Conservation (phyloP, 2,329 filamentous ascomycete species). For the Ustulina deusta region DNA sequence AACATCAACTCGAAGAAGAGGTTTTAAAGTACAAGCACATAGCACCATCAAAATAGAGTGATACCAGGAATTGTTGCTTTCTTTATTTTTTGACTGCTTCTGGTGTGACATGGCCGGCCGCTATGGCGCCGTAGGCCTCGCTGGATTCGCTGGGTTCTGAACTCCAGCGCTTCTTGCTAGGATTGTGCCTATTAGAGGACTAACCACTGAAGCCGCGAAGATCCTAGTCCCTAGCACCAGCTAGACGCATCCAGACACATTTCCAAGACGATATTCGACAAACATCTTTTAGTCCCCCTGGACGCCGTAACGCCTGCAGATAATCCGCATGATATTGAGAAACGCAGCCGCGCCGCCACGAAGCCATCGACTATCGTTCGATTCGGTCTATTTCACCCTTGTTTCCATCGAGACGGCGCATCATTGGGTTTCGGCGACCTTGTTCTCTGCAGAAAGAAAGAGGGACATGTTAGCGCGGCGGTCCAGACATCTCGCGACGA, state of each 20-base stretch:
- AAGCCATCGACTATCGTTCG: background rate
- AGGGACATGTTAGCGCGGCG: conserved; percentile 28
- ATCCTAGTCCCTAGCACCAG: background rate
- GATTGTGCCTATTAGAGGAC: background rate
- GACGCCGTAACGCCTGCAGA: conserved; percentile 32
- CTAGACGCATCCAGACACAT: background rate
- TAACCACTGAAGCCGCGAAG: background rate
- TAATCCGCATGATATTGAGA: background rate
- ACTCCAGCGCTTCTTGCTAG: background rate
- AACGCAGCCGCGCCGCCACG: background rate
- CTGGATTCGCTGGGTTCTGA: background rate
- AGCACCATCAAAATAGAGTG: conserved; percentile 29
- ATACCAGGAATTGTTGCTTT: conserved; percentile 35
- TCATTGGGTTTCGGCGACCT: conserved; percentile 48
- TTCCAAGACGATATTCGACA: background rate
- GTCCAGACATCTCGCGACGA: too few relatives aligned
- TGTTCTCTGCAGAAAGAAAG: conserved; percentile 46
- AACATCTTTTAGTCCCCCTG: background rate
- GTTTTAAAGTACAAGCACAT: conserved; percentile 29
- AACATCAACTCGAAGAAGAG: conserved; percentile 85
- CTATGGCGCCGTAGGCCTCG: background rate
- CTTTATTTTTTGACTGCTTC: conserved; percentile 1
- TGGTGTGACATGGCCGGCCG: background rate
- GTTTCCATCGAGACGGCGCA: background rate
- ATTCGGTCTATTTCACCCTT: conserved; percentile 6